phyloP scores from a whole-genome alignment of 2,329 filamentous ascomycete genomes.

The Penicillium sclerotigenum region DNA sequence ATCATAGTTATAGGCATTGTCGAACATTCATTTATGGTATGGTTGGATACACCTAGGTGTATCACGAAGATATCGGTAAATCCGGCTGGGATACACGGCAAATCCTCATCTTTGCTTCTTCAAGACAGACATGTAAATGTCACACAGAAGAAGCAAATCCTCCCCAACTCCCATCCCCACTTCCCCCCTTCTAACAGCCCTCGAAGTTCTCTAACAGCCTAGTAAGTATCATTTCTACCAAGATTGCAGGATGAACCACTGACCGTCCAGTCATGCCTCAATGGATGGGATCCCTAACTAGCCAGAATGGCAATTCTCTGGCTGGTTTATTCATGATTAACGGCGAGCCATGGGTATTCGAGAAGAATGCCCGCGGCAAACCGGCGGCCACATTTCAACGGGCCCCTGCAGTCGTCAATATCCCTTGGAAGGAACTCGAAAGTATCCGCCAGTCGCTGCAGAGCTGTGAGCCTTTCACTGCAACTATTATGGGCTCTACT shows the following conservation, averaged over 20 bases:
- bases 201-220: not conserved
- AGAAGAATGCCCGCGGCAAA: conserved; percentile 3
- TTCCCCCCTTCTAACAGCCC: not conserved
- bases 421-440: conserved; percentile 8
- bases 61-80: not conserved
- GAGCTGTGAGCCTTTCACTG: conserved; percentile 2
- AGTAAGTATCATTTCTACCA: not conserved
- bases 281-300: conserved; percentile 4
- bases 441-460: conserved; percentile 1
- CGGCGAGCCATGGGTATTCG: conserved; percentile 10
- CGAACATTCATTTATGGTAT: not conserved
- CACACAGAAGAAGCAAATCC: not conserved
- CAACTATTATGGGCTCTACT: conserved; percentile 7
- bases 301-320: conserved; percentile 5
- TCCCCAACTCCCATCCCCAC: not conserved
- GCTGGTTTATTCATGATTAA: conserved; percentile 8
- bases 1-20: too few species aligned
- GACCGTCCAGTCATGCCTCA: conserved; percentile 5
- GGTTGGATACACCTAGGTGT: not conserved
- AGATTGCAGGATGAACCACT: not conserved
- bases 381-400: conserved; percentile 1
- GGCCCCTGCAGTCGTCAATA: conserved; percentile 8
- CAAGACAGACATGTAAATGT: not conserved
- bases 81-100: not conserved
- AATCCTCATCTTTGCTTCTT: not conserved